Base-by-base conservation (phyloP, 2,329 filamentous ascomycete species). In the Gyromitra esculenta region DNA sequence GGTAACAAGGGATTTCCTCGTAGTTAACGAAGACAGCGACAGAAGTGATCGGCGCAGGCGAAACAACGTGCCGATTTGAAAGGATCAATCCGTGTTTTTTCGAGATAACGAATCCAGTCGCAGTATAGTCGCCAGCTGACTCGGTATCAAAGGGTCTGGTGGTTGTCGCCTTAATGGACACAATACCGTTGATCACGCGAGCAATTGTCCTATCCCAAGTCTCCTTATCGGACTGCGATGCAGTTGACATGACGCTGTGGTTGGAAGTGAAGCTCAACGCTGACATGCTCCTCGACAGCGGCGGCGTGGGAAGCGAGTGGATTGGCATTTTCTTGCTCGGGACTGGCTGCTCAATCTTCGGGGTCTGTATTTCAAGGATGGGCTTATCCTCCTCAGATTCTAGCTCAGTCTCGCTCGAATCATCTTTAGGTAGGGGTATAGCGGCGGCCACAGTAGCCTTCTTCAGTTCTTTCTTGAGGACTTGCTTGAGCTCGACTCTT, bases 21-120 rank as follows among this genome's bases (percentile, higher is more conserved):
- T 81, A 81, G 59, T 81, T 81, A 62, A 81, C 79, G 52, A 81
- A 81, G 21, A 81, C 80, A 2, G 80, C 80, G 11, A 81, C 80
- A n/a, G 79, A 81, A 21, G 80, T 81, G 50, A 81, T 81, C 45
- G 80, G 80, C 18, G 80, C 80, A 5, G 80, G 80, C 18, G 80
- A 81, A 62, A 81, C 80, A 25, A 81, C 80, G 76, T 81, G 80
- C 35, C 80, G 79, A 62, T 81, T 81, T 9, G 80, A 81, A 3
- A 81, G 75, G 52, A 81, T 81, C 50, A 81, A 69, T 13, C 80
- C 80, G 18, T 80, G 79, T 60, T 80, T 78, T 71, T 80, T 81
- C 25, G 79, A 79, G 69, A 81, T 81, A 18, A 81, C 79, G 64
- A 81, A 81, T 25, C 80, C 80, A 1, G 80, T 81, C 7, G 80